Evolutionary conservation across 208 protist species (phyloP).

Genomic region (Wallacemonas sp.): DNA sequence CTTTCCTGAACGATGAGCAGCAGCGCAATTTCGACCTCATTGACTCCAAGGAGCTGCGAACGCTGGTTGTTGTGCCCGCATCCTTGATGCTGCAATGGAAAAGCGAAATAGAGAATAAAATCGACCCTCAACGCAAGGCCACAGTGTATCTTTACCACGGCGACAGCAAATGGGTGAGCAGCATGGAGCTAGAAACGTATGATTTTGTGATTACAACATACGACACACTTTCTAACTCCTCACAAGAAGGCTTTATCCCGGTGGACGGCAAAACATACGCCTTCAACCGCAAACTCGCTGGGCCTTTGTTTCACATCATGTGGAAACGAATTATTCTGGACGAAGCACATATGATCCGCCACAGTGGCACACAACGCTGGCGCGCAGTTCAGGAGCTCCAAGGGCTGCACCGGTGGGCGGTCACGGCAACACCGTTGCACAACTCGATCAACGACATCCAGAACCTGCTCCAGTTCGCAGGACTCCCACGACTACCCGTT

Average conservation of each 20-base stretch:
- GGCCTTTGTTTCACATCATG: slow-evolving; percentile 78
- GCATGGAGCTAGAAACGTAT: slow-evolving; percentile 78
- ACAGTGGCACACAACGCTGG: slow-evolving; percentile 82
- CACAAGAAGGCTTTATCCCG: slow-evolving; percentile 51
- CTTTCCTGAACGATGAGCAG: slow-evolving; percentile 81
- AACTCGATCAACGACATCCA: slow-evolving; percentile 93
- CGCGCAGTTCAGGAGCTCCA: slow-evolving; percentile 78
- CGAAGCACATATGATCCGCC: slow-evolving; percentile 94
- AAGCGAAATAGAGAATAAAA: slow-evolving; percentile 83
- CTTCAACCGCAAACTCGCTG: slow-evolving; percentile 63
- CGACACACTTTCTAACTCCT: slow-evolving; percentile 81
- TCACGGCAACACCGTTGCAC: slow-evolving; percentile 94
- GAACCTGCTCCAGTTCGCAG: slow-evolving; percentile 85
- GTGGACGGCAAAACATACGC: slow-evolving; percentile 53
- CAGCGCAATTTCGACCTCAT: slow-evolving; percentile 73
- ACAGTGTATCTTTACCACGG: slow-evolving; percentile 86
- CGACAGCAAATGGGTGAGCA: slow-evolving; percentile 58
- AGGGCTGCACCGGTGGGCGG: slow-evolving; percentile 85
- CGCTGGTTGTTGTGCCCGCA: slow-evolving; percentile 93
- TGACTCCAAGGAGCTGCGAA: slow-evolving; percentile 83
- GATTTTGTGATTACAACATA: slow-evolving; percentile 95
- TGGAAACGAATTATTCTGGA: slow-evolving; percentile 96
- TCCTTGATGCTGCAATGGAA: slow-evolving; percentile 92
- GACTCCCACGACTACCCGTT: slow-evolving; percentile 73
- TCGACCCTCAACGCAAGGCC: slow-evolving; percentile 43